Percentiles rank a stretch among this genome's conserved stretches.
Conservation (phyloP, 306 rosid species). For the Acacia acuminata region DNA sequence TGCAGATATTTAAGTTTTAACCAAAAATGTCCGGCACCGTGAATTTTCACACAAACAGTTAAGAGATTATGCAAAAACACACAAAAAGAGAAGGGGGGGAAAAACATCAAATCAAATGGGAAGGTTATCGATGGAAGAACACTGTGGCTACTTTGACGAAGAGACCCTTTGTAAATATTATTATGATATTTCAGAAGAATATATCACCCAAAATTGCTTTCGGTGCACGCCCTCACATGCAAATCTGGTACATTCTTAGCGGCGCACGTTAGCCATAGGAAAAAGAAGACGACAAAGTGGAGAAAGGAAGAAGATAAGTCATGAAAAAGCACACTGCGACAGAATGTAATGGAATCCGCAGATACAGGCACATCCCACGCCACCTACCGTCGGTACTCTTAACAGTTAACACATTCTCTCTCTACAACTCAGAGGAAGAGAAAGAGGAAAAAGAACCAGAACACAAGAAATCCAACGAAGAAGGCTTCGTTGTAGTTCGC, state of each 20-base stretch:
- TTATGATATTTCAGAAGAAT: not conserved
- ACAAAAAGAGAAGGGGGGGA: not conserved
- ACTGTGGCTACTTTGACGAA: not conserved
- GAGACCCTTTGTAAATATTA: not conserved
- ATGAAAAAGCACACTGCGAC: constrained; percentile 35
- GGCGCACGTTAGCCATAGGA: not conserved
- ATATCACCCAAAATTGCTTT: not conserved
- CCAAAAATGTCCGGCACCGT: not conserved
- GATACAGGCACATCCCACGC: not conserved
- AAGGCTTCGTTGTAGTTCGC: not conserved
- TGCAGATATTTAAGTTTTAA: not conserved
- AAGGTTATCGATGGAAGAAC: not conserved
- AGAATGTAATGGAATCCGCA: constrained; percentile 40
- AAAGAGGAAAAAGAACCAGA: not conserved
- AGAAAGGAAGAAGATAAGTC: constrained; percentile 12
- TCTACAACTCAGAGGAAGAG: not conserved
- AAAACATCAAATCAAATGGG: not conserved
- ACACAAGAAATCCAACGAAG: not conserved
- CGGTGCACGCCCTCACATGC: not conserved
- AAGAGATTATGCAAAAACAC: not conserved
- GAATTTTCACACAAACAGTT: not conserved
- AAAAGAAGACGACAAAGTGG: constrained; percentile 6
- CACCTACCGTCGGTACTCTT: not conserved
- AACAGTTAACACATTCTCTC: not conserved
- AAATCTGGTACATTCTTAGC: not conserved